phyloP scores from a whole-genome alignment of 192 early-diverging fungal species.

The Coemansia sp. region DNA sequence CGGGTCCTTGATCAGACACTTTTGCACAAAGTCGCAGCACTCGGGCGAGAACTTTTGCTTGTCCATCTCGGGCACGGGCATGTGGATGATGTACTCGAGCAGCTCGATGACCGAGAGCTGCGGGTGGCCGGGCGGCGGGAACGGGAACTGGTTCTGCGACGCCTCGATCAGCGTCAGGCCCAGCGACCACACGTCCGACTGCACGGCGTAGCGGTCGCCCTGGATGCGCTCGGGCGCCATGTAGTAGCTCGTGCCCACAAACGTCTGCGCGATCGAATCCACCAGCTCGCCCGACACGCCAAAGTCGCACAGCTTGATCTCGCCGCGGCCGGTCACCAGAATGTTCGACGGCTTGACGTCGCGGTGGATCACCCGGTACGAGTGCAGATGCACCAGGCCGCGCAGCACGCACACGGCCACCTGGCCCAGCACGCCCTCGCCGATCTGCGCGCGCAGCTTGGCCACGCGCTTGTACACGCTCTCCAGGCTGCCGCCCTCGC shows the following conservation, averaged over 20 bases:
- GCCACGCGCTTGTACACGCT: slow-evolving; percentile 76
- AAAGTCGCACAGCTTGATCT: slow-evolving; percentile 97
- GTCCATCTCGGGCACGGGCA: slow-evolving; percentile 76
- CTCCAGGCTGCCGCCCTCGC: slow-evolving; percentile 90
- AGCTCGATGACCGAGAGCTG: slow-evolving; percentile 86
- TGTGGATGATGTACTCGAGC: slow-evolving; percentile 85
- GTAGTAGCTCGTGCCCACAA: slow-evolving; percentile 95
- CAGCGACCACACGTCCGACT: slow-evolving; percentile 96
- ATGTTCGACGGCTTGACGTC: slow-evolving; percentile 99
- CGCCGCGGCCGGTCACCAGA: slow-evolving; percentile 78
- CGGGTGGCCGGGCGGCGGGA: slow-evolving; percentile 75
- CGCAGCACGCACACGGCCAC: slow-evolving; percentile 87
- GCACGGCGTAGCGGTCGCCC: slow-evolving; percentile 80
- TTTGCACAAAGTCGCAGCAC: slow-evolving; percentile 48
- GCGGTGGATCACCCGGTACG: slow-evolving; percentile 86
- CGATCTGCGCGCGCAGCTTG: slow-evolving; percentile 69
- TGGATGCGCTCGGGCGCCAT: slow-evolving; percentile 98
- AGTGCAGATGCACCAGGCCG: slow-evolving; percentile 87
- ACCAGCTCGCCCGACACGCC: slow-evolving; percentile 90
- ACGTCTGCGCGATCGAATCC: slow-evolving; percentile 86
- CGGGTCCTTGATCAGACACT: slow-evolving; percentile 72
- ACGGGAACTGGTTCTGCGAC: slow-evolving; percentile 87
- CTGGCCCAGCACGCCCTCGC: slow-evolving; percentile 82
- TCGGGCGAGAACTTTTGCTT: slow-evolving; percentile 42
- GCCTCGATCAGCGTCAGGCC: slow-evolving; percentile 92